Evolutionary conservation across 1,284 basidiomycete species (phyloP).

Genomic region (Entoloma clypeatum): DNA sequence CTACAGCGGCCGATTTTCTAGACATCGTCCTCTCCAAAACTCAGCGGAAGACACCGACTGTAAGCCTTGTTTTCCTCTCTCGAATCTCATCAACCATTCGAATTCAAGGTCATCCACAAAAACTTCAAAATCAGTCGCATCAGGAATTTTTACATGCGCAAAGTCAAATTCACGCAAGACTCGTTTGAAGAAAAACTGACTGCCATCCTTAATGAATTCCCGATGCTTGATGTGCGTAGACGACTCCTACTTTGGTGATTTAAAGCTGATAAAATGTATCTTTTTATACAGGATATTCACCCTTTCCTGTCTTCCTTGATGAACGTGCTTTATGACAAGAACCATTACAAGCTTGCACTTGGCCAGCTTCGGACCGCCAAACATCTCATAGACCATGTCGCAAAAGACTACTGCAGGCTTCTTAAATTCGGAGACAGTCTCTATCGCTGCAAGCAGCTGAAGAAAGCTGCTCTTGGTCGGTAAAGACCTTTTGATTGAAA

Average conservation of each 20-base stretch:
- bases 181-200: constrained; percentile 96
- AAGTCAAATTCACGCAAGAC: constrained; percentile 99
- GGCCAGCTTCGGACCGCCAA: constrained; percentile 91
- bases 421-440: constrained; percentile 96
- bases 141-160: constrained; percentile 96
- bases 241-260: not conserved
- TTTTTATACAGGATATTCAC: constrained; percentile 72
- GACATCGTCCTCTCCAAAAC: constrained; percentile 95
- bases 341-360: constrained; percentile 96
- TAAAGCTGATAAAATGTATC: not conserved
- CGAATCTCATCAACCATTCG: not conserved
- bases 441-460: constrained; percentile 96
- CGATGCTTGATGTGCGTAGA: constrained; percentile 83
- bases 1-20: constrained; percentile 91
- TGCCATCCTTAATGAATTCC: constrained; percentile 93
- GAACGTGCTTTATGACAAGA: constrained; percentile 98
- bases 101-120: constrained; percentile 82
- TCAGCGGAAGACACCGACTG: constrained; percentile 95
- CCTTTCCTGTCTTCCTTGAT: constrained; percentile 91
- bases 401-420: constrained; percentile 92
- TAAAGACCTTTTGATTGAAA: constrained; percentile 30
- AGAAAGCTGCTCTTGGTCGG: constrained; percentile 92
- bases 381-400: constrained; percentile 93
- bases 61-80: constrained; percentile 32
- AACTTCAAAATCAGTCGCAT: constrained; percentile 99